Evolutionary conservation across 2,329 filamentous ascomycete species (phyloP).

Genomic region (Aureobasidium sp.): DNA sequence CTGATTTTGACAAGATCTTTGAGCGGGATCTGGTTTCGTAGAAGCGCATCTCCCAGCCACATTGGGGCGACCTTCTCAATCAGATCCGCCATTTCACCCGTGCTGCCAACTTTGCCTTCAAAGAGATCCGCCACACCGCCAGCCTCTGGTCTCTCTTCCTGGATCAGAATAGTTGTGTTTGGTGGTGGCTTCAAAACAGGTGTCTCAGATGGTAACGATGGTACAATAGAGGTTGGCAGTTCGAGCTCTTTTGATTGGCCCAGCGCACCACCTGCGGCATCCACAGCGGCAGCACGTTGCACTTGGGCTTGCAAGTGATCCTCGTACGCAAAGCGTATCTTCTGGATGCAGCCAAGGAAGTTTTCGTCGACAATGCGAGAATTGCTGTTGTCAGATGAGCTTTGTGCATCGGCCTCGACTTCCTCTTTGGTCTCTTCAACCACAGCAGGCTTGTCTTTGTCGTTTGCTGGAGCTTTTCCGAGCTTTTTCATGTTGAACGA

Average conservation of each 20-base stretch:
- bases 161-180: slow-evolving; percentile 56
- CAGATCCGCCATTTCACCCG: slow-evolving; percentile 69
- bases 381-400: slow-evolving; percentile 49
- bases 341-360: slow-evolving; percentile 65
- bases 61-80: slow-evolving; percentile 82
- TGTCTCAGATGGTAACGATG: slow-evolving; percentile 65
- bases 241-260: slow-evolving; percentile 23
- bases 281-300: slow-evolving; percentile 26
- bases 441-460: slow-evolving; percentile 54
- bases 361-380: slow-evolving; percentile 71
- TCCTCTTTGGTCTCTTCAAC: slow-evolving; percentile 64
- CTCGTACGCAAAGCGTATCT: slow-evolving; percentile 66
- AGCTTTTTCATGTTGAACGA: slow-evolving; percentile 76
- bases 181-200: slow-evolving; percentile 67
- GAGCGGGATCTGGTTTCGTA: slow-evolving; percentile 69
- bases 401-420: slow-evolving; percentile 51
- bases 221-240: slow-evolving; percentile 59
- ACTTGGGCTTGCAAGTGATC: slow-evolving; percentile 51
- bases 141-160: slow-evolving; percentile 56
- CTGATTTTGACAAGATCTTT: slow-evolving; percentile 98
- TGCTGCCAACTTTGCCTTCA: slow-evolving; percentile 72
- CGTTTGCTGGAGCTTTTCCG: slow-evolving; percentile 58
- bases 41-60: slow-evolving; percentile 84
- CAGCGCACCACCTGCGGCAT: slow-evolving; percentile 28
- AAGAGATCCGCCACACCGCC: slow-evolving; percentile 77